Evolutionary conservation across 2,329 filamentous ascomycete species (phyloP).

Genomic region (Hymenoscyphus salicellus): DNA sequence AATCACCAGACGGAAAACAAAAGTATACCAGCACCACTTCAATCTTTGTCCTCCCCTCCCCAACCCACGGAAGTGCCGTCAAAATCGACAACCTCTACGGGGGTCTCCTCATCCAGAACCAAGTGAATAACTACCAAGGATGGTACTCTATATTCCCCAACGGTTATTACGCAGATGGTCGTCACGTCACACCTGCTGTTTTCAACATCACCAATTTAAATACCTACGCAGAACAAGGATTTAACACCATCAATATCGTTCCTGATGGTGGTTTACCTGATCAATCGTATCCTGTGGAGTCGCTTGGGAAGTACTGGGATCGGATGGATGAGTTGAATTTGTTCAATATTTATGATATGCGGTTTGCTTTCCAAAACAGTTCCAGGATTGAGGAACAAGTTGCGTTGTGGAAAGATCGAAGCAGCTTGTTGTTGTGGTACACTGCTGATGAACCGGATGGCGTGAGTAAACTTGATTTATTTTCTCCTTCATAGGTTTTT

Average conservation of each 20-base stretch:
- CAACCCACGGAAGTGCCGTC: slow-evolving; percentile 43
- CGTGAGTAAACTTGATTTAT: neutral
- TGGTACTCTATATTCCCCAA: slow-evolving; percentile 44
- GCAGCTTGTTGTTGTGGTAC: slow-evolving; percentile 46
- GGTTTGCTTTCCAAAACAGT: slow-evolving; percentile 31
- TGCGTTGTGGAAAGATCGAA: slow-evolving; percentile 29
- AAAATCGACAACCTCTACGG: slow-evolving; percentile 48
- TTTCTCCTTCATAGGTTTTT: neutral
- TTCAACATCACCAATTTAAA: slow-evolving; percentile 38
- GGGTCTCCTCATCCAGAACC: slow-evolving; percentile 43
- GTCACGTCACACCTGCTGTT: slow-evolving; percentile 27
- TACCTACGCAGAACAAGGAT: slow-evolving; percentile 43
- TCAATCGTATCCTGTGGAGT: slow-evolving; percentile 38
- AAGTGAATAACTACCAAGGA: slow-evolving; percentile 29
- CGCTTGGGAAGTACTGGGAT: slow-evolving; percentile 42
- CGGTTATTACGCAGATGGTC: slow-evolving; percentile 42
- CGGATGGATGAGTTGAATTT: slow-evolving; percentile 44
- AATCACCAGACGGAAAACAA: slow-evolving; percentile 33
- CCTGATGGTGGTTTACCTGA: slow-evolving; percentile 40
- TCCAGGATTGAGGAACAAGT: slow-evolving; percentile 40
- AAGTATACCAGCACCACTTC: slow-evolving; percentile 38
- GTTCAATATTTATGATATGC: slow-evolving; percentile 44
- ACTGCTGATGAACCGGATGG: slow-evolving; percentile 52
- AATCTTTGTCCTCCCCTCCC: slow-evolving; percentile 44
- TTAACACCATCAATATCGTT: slow-evolving; percentile 44